Conservation (phyloP, 208 protist genomes). For the Trypanosoma scelopori region DNA sequence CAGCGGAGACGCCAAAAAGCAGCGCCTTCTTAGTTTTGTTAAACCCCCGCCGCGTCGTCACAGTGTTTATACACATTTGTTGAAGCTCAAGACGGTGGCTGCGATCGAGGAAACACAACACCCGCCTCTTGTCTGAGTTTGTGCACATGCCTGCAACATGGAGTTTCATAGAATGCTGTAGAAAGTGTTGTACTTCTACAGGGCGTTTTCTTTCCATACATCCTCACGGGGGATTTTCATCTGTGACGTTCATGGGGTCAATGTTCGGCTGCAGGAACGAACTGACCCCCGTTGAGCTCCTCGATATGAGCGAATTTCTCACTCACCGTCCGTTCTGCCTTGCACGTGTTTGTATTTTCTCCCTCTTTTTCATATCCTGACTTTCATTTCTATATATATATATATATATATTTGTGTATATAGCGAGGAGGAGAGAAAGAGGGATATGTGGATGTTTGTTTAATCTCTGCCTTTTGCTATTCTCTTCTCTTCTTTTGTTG, state of each 20-base stretch:
- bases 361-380: slow-evolving; percentile 4
- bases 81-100: slow-evolving; percentile 39
- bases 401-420: no score
- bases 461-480: neutral
- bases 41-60: slow-evolving; percentile 60
- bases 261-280: no score
- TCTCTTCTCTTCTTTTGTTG: neutral
- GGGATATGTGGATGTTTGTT: slow-evolving; percentile 4
- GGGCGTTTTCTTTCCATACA: no score
- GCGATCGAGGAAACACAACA: slow-evolving; percentile 28
- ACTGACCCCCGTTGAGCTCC: no score
- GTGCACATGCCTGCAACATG: neutral
- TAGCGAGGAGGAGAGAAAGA: neutral
- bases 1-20: slow-evolving; percentile 27
- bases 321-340: neutral
- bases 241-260: no score
- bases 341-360: neutral
- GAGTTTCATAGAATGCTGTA: no score
- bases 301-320: no score
- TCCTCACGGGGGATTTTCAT: no score
- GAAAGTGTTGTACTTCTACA: no score
- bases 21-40: slow-evolving; percentile 55
- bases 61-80: slow-evolving; percentile 56
- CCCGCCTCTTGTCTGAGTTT: slow-evolving; percentile 10
- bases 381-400: no score